Evolutionary conservation across 2,329 filamentous ascomycete species (phyloP).

Genomic region (Leptographium galeiforme): DNA sequence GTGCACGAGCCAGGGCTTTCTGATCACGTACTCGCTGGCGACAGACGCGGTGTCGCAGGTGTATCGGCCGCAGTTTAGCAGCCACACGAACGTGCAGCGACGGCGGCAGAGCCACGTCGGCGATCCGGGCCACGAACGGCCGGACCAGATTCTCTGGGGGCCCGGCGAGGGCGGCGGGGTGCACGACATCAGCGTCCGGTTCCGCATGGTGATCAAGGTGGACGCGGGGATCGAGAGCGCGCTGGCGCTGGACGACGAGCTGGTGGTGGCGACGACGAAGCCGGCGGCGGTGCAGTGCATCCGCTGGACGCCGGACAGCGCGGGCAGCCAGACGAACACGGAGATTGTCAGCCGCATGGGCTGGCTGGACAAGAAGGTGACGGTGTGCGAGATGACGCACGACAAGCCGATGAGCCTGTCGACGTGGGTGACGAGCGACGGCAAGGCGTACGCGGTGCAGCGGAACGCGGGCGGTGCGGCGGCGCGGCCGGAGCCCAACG

Average conservation of each 20-base stretch:
- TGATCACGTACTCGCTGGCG: constrained; percentile 89
- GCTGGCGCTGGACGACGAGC: constrained; percentile 79
- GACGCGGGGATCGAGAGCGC: constrained; percentile 87
- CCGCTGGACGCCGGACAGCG: constrained; percentile 75
- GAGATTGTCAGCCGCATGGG: constrained; percentile 78
- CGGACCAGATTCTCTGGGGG: constrained; percentile 55
- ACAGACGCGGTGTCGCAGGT: constrained; percentile 71
- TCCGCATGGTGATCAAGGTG: constrained; percentile 95
- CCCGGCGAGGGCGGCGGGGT: constrained; percentile 74
- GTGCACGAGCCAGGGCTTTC: constrained; percentile 70
- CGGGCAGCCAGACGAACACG: constrained; percentile 74
- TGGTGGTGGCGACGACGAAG: constrained; percentile 81
- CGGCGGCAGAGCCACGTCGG: constrained; percentile 48
- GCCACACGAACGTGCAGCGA: constrained; percentile 48
- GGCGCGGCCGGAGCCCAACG: constrained; percentile 18
- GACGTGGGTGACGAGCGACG: constrained; percentile 83
- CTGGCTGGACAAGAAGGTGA: constrained; percentile 68
- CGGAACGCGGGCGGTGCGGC: constrained; percentile 25
- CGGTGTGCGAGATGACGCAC: constrained; percentile 74
- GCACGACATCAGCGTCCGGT: constrained; percentile 76
- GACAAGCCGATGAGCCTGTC: constrained; percentile 94
- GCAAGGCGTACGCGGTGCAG: constrained; percentile 83
- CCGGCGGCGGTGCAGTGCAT: constrained; percentile 96
- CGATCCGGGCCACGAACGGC: constrained; percentile 37
- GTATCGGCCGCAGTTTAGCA: constrained; percentile 70